Conservation (phyloP, 441 rosid species). For the Hura crepitans region DNA sequence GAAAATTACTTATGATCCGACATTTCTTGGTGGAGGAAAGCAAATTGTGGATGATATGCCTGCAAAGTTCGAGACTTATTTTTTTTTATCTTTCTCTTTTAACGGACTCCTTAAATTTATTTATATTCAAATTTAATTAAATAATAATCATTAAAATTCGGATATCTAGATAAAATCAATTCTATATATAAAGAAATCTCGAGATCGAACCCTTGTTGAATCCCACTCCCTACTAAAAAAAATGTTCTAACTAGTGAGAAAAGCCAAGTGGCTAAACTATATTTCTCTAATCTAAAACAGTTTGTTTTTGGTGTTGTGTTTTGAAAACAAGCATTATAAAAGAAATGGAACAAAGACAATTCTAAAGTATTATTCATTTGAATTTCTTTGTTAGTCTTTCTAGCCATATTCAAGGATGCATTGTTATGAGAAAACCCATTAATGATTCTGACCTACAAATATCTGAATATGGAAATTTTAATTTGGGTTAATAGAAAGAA, state of each 20-base stretch:
- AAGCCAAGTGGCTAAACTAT: not conserved
- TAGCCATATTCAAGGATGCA: conserved; percentile 25
- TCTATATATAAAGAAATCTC: too few relatives aligned
- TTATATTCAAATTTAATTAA: not conserved
- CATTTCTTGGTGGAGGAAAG: conserved; percentile 43
- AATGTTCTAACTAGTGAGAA: too few relatives aligned
- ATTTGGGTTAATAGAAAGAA: too few relatives aligned
- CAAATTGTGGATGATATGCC: conserved; percentile 34
- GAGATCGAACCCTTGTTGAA: too few relatives aligned
- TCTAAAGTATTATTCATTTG: too few relatives aligned
- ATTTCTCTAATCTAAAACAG: conserved; percentile 3
- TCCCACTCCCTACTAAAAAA: too few relatives aligned
- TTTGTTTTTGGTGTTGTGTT: conserved; percentile 1
- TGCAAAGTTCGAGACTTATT: conserved; percentile 35
- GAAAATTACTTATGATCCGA: conserved; percentile 39
- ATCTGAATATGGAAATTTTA: not conserved
- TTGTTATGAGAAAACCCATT: conserved; percentile 14
- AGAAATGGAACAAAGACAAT: too few relatives aligned
- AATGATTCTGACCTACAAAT: too few relatives aligned
- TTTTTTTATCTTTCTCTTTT: conserved; percentile 13
- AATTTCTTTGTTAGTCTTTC: conserved; percentile 14
- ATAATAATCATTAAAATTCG: too few relatives aligned
- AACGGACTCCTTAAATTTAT: not conserved
- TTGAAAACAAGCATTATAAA: conserved; percentile 18
- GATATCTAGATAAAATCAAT: too few relatives aligned